phyloP scores from a whole-genome alignment of 1,139 yeast genomes.

The Trichomonascaceae sp. region DNA sequence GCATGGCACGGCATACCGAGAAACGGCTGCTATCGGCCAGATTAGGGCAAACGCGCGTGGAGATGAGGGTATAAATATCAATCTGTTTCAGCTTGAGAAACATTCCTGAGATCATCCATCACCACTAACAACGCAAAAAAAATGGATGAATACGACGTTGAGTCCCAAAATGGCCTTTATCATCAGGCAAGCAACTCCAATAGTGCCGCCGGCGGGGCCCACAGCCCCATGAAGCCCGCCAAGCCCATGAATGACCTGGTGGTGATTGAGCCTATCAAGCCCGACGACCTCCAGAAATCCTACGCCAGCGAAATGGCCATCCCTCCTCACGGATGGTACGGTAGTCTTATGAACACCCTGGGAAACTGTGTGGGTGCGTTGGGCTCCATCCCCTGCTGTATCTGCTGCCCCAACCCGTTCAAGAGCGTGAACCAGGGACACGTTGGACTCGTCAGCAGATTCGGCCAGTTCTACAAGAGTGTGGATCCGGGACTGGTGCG shows the following conservation, averaged over 20 bases:
- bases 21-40: no score
- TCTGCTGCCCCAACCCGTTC: slow-evolving; percentile 49
- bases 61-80: no score
- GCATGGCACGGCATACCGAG: no score
- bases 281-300: slow-evolving; percentile 26
- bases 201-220: neutral
- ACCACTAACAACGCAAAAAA: no score
- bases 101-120: no score
- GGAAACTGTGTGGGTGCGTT: slow-evolving; percentile 41
- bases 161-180: neutral
- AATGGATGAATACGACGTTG: neutral
- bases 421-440: slow-evolving; percentile 52
- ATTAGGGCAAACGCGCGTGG: no score
- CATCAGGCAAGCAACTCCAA: neutral
- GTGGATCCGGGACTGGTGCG: slow-evolving; percentile 61
- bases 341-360: slow-evolving; percentile 29
- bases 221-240: neutral
- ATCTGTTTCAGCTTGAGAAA: no score
- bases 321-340: slow-evolving; percentile 28
- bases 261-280: slow-evolving; percentile 20
- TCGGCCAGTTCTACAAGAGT: slow-evolving; percentile 54
- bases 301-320: slow-evolving; percentile 26
- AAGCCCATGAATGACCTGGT: slow-evolving; percentile 3
- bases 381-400: slow-evolving; percentile 47
- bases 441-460: slow-evolving; percentile 56